Evolutionary conservation across 192 early-diverging fungal species (phyloP), one percentile per base, ranked within the genome.

Genomic region (Coemansia javaensis): DNA sequence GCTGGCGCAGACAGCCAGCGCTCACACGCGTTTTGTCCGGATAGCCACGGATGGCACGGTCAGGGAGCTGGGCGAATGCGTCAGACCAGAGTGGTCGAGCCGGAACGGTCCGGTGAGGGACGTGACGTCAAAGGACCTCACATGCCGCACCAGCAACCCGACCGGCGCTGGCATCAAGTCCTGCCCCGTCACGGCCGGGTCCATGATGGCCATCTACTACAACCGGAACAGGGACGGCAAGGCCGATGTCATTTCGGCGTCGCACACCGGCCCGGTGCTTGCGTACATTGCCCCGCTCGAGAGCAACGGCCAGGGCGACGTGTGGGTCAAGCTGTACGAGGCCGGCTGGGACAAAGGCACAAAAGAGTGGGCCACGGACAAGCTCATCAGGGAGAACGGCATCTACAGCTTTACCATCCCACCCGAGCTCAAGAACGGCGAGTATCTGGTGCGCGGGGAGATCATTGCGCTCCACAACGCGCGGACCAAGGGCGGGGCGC

Each of bases 311-410:
- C 40, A 58, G 11, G 38, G 40, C 10, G 11, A 58, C 11, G 40
- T 45, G 2, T 66, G 56, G 63, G 47, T 53, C 45, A 66, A 66
- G 34, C 48, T 59, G 5, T 59, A 40, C 20, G 55, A 65, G 16
- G 37, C 58, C 3, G 56, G 56, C 0, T 65, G 27, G 15, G n/a
- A 44, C 14, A 7, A 5, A 2, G 47, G 15, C 14, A 25, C 11
- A 2, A 16, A 27, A 27, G 25, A 7, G 11, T 66, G 63, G 63
- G 59, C 50, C 11, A 22, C 40, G 3, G 40, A 49, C 16, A 59
- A 34, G 50, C 9, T 66, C 11, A 52, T 53, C 24, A 12, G 31
- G 6, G 39, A n/a, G n/a, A 42, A 59, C 4, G 56, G 63, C 0
- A 36, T 34, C 5, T n/a, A 43, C 12, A 33, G 53, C 10, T 31